Conservation (phyloP, 345 rosid genomes). For the Camelina sativa region DNA sequence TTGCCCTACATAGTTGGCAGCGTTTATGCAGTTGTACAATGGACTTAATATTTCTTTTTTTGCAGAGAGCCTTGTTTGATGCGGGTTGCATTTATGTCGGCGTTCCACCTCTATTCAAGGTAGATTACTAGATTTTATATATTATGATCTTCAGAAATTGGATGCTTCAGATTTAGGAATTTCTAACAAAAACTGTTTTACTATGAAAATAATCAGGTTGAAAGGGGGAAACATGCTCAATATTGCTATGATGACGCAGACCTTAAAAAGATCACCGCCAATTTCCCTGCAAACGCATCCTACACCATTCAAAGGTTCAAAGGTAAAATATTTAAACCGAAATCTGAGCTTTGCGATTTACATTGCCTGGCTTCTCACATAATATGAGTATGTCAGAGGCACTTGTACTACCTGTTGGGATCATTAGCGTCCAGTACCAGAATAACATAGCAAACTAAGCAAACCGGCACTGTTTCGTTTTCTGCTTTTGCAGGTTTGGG, state of each 20-base stretch:
- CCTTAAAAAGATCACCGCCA: constrained; percentile 57
- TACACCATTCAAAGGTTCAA: constrained; percentile 95
- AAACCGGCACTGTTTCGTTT: neutral
- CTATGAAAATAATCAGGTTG: constrained; percentile 62
- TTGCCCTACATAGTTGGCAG: neutral
- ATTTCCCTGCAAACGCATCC: constrained; percentile 85
- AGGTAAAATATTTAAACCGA: constrained; percentile 52
- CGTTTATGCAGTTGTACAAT: constrained; percentile 20
- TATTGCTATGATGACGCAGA: constrained; percentile 88
- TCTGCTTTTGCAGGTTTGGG: constrained; percentile 69
- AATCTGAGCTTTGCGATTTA: constrained; percentile 14
- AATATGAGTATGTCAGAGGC: neutral
- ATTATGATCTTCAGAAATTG: constrained; percentile 23
- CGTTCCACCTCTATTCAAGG: constrained; percentile 98
- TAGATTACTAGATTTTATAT: constrained; percentile 26
- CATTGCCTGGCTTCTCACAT: neutral
- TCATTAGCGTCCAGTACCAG: neutral
- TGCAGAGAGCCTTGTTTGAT: constrained; percentile 88
- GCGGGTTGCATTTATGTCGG: constrained; percentile 97
- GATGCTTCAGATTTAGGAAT: constrained; percentile 22
- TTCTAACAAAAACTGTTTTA: constrained; percentile 24
- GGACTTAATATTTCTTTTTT: constrained; percentile 32
- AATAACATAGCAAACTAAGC: constrained; percentile 2
- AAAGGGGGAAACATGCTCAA: constrained; percentile 79
- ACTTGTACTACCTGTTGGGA: neutral